Conservation (phyloP, 176 grass and related monocot genomes). For the Hyparrhenia diplandra region DNA sequence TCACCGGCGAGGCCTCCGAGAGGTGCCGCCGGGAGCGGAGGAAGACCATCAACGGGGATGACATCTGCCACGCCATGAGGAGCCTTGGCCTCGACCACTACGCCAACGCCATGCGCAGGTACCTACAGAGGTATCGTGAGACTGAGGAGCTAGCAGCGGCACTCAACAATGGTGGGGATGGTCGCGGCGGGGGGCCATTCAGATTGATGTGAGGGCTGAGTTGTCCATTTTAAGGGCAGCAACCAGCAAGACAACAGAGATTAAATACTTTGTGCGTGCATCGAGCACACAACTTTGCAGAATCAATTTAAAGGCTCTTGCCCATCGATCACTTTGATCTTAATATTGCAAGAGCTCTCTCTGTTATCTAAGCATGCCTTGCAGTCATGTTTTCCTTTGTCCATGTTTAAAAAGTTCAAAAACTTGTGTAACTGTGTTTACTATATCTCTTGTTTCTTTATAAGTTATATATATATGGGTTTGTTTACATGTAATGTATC, state of each 20-base stretch:
- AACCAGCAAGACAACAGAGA: background rate
- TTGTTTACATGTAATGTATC: background rate
- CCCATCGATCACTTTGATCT: background rate
- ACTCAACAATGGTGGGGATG: slow-evolving; percentile 6
- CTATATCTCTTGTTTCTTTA: background rate
- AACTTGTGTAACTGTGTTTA: background rate
- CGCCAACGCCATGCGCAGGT: slow-evolving; percentile 63
- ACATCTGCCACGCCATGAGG: slow-evolving; percentile 66
- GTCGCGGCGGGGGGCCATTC: background rate
- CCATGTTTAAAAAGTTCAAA: background rate
- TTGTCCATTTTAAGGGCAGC: slow-evolving; percentile 41
- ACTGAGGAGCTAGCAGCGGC: slow-evolving; percentile 45
- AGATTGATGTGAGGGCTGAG: slow-evolving; percentile 45
- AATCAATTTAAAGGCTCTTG: background rate
- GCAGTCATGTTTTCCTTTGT: background rate
- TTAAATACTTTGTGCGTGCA: background rate
- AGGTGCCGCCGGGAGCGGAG: slow-evolving; percentile 57
- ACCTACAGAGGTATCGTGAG: slow-evolving; percentile 73
- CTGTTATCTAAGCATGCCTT: background rate
- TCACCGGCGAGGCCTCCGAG: slow-evolving; percentile 71
- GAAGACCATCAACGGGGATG: slow-evolving; percentile 80
- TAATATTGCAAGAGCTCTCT: background rate
- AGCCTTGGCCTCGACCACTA: slow-evolving; percentile 73
- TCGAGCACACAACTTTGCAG: background rate
- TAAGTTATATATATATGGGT: background rate